Conservation (phyloP, 176 grass and related monocot species). For the barley (Hordeum vulgare) region DNA sequence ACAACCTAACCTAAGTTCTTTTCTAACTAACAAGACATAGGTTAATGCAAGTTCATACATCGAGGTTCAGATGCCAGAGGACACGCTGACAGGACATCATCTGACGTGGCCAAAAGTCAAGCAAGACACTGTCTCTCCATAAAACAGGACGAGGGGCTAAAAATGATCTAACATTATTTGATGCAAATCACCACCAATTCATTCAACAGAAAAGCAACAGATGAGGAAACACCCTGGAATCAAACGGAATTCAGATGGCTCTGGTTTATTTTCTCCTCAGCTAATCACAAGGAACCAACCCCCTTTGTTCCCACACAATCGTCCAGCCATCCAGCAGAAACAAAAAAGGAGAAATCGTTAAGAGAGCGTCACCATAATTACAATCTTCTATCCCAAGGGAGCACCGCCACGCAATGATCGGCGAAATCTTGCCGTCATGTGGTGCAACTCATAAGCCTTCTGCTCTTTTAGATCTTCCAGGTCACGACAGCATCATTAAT, state of each 20-base stretch:
- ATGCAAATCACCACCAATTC: background rate
- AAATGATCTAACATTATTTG: background rate
- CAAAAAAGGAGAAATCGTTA: slow-evolving; percentile 10
- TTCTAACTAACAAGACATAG: too few species aligned
- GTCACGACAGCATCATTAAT: background rate
- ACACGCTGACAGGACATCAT: background rate
- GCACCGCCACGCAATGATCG: slow-evolving; percentile 7
- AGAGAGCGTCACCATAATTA: slow-evolving; percentile 40
- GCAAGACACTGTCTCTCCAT: background rate
- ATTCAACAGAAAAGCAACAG: background rate
- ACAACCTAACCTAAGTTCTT: background rate
- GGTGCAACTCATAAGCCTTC: background rate
- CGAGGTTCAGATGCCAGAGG: too few species aligned
- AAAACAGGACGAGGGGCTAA: background rate
- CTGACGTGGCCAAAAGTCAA: background rate
- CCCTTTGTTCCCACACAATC: slow-evolving; percentile 13
- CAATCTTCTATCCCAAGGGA: slow-evolving; percentile 21
- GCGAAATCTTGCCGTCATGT: slow-evolving; percentile 13
- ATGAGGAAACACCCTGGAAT: slow-evolving; percentile 3
- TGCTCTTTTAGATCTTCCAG: slow-evolving; percentile 3
- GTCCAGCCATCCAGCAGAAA: slow-evolving; percentile 8
- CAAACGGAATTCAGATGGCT: slow-evolving; percentile 24
- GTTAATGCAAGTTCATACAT: too few species aligned
- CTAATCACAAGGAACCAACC: slow-evolving; percentile 31
- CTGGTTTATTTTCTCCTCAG: slow-evolving; percentile 34